Percentiles rank a stretch among this genome's conserved stretches.
These are phyloP conservation scores for Quercus suber DNA, from an alignment of 306 rosid species.

Conservation along the genomic window DNA sequence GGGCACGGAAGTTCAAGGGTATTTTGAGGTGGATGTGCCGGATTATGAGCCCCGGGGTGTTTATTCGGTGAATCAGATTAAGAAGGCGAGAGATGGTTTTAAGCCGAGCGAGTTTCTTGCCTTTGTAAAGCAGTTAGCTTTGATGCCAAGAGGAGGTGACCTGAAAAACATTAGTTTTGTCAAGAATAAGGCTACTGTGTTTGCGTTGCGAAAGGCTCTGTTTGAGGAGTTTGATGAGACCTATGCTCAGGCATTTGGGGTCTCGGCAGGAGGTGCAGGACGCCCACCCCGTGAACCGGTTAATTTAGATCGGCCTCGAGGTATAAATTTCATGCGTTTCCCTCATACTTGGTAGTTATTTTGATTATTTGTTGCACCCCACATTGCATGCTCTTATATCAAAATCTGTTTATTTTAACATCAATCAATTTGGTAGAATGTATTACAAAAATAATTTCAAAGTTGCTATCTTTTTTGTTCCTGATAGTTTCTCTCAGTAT, in stretches of 20 bases:
- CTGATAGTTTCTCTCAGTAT: neutral
- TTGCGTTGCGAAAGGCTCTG: conserved; percentile 57
- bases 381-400: neutral
- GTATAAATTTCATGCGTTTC: conserved; percentile 43
- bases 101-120: conserved; percentile 54
- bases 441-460: neutral
- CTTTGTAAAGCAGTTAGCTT: conserved; percentile 70
- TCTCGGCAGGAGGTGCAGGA: conserved; percentile 41
- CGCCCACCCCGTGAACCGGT: conserved; percentile 44
- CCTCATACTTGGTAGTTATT: conserved; percentile 6
- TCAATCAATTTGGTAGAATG: neutral
- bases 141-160: conserved; percentile 50
- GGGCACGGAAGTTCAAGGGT: conserved; percentile 47
- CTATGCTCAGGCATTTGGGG: conserved; percentile 92
- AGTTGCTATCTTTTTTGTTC: neutral
- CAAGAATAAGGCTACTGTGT: conserved; percentile 60
- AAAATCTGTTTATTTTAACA: neutral
- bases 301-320: conserved; percentile 51
- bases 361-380: neutral
- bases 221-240: conserved; percentile 94
- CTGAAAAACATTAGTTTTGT: conserved; percentile 44
- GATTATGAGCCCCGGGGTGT: conserved; percentile 77
- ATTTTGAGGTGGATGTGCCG: conserved; percentile 70
- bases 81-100: conserved; percentile 58
- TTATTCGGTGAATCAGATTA: conserved; percentile 66